Evolutionary conservation across 2,329 filamentous ascomycete genomes (phyloP).

Genomic region (Aaosphaeria pasadenensis): DNA sequence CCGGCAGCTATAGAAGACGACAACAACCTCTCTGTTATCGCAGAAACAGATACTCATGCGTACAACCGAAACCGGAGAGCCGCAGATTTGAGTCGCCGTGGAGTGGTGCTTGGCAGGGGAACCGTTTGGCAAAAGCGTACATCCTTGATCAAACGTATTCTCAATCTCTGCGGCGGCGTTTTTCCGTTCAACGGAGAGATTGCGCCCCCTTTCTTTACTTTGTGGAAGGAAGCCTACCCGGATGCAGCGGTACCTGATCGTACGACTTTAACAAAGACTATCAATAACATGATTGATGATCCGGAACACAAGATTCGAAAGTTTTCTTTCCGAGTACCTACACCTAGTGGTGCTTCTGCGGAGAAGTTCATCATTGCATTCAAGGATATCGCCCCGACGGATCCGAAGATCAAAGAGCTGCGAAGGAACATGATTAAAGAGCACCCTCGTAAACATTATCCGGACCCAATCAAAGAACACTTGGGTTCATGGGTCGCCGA

Average conservation of each 20-base stretch:
- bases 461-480: slow-evolving; percentile 22
- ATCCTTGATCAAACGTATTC: slow-evolving; percentile 53
- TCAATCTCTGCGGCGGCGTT: slow-evolving; percentile 53
- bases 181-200: slow-evolving; percentile 56
- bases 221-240: slow-evolving; percentile 48
- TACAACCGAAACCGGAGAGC: not conserved
- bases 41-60: not conserved
- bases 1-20: not conserved
- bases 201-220: slow-evolving; percentile 52
- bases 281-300: slow-evolving; percentile 50
- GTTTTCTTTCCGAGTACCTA: slow-evolving; percentile 32
- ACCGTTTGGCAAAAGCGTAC: slow-evolving; percentile 10
- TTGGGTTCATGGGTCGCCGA: not conserved
- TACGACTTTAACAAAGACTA: slow-evolving; percentile 49
- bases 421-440: slow-evolving; percentile 50
- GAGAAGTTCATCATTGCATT: slow-evolving; percentile 51
- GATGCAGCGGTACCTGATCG: slow-evolving; percentile 48
- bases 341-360: slow-evolving; percentile 31
- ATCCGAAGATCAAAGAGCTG: slow-evolving; percentile 47
- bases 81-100: not conserved
- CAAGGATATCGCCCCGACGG: slow-evolving; percentile 44
- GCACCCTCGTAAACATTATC: slow-evolving; percentile 31
- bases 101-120: slow-evolving; percentile 3
- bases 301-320: slow-evolving; percentile 49
- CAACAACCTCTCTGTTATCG: not conserved